Evolutionary conservation across 805 yeast species (phyloP).

Genomic region (Schizosaccharomyces lindneri): DNA sequence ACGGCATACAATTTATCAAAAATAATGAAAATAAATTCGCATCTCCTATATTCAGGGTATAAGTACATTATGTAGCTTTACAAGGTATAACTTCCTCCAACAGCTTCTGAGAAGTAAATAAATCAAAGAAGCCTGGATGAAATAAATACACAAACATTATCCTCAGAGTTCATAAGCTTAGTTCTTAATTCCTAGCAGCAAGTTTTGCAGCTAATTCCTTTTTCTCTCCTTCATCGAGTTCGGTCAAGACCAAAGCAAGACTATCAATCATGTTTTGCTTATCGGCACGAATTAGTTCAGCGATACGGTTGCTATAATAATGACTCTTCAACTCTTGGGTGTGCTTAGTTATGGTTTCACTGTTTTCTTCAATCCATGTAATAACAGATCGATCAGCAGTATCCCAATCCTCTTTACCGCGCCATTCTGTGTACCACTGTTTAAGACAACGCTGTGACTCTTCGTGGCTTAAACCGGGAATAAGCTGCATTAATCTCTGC

Average conservation of each 20-base stretch:
- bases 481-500: slow-evolving; percentile 40
- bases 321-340: neutral
- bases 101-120: too few species aligned
- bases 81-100: too few species aligned
- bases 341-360: neutral
- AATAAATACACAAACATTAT: neutral
- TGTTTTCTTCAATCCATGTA: neutral
- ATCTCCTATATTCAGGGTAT: too few species aligned
- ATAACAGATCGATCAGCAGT: neutral
- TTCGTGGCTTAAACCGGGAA: slow-evolving; percentile 10
- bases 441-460: neutral
- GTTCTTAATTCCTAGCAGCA: neutral
- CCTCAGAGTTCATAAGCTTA: neutral
- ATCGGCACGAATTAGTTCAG: neutral
- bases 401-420: neutral
- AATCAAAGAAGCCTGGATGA: too few species aligned
- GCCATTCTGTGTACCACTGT: neutral
- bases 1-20: too few species aligned
- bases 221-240: neutral
- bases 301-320: neutral
- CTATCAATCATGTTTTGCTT: neutral
- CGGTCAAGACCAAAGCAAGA: neutral
- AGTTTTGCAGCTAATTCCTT: neutral
- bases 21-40: too few species aligned
- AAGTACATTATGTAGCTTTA: too few species aligned